Percentiles rank a stretch among this genome's conserved stretches.
phyloP scores from a whole-genome alignment of 164 flowering plant genomes.

The Piper longum region DNA sequence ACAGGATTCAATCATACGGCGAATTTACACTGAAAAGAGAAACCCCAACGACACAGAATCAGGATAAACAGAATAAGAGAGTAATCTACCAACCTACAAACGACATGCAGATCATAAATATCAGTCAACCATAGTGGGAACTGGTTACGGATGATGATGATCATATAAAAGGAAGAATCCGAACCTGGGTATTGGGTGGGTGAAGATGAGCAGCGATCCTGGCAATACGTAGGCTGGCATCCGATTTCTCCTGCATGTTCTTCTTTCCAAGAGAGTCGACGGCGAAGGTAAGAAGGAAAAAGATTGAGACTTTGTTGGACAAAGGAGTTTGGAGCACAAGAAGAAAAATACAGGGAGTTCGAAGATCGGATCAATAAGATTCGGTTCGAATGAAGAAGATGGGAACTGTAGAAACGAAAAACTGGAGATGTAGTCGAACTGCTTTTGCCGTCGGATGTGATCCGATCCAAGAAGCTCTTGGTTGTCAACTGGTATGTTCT shows the following conservation, averaged over 20 bases:
- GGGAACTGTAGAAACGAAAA: no score
- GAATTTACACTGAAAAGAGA: neutral
- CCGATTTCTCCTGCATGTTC: constrained; percentile 30
- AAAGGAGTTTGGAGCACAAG: no score
- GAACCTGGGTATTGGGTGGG: constrained; percentile 49
- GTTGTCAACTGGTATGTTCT: no score
- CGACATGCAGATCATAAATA: neutral
- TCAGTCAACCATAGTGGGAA: neutral
- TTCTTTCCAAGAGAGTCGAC: constrained; percentile 1
- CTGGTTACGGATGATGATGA: neutral
- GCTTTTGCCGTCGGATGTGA: no score
- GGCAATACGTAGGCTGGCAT: constrained; percentile 53
- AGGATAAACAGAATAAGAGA: no score
- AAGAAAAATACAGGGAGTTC: no score
- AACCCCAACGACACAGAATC: neutral
- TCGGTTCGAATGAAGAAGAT: no score
- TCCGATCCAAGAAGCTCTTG: no score
- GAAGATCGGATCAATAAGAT: no score
- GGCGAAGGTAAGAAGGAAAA: neutral
- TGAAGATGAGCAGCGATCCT: constrained; percentile 70
- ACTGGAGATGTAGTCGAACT: no score
- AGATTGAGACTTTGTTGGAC: no score
- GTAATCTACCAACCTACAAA: neutral
- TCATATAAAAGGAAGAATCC: constrained; percentile 1
- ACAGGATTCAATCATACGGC: neutral